Evolutionary conservation across 164 flowering plant genomes (phyloP), one percentile per base, ranked within the genome.

Genomic region (Vitis labrusca): DNA sequence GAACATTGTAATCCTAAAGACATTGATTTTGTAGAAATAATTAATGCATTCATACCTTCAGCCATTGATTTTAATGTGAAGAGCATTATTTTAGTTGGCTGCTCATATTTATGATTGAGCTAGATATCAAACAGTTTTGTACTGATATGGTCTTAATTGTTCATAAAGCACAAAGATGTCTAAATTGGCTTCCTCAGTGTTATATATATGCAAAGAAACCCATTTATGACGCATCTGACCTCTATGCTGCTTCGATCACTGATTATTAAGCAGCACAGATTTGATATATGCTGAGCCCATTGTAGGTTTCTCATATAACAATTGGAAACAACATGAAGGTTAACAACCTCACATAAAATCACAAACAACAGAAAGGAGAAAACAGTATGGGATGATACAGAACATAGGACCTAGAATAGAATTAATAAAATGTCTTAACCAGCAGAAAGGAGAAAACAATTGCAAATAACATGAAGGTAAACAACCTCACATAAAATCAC

Each of bases 331-430:
- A 32, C 44, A 32, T 32, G 7, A 32, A 32, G 44, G 5, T 32
- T 3, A 32, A 32, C 44, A 32, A 32, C 7, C 5, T 32, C 44
- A 32, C 44, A 32, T 32, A 32, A 32, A 32, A 6, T 32, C 44
- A 32, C 44, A 32, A 32, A 60, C 47, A 60, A 60, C 63, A 60
- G 12, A 60, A n/a, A n/a, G 13, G 63, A 60, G 23, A 19, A 61
- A 61, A 30, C 16, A 30, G 37, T 37, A 16, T 14, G 63, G 44
- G 44, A 32, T 61, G 1, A 61, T 62, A 62, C 10, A 44, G 48
- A 62, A 13, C 16, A 5, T 27, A 2, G 50, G 3, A n/a, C 23
- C 23, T 19, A 44, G 9, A 10, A 32, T 32, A 44, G 11, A 8
- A 9, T 62, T 15, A 4, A 32, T 44, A n/a, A 10, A 37, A 32